Evolutionary conservation across 208 protist species (phyloP), one percentile per base, ranked within the genome.

Genomic region (Strigomonas culicis): DNA sequence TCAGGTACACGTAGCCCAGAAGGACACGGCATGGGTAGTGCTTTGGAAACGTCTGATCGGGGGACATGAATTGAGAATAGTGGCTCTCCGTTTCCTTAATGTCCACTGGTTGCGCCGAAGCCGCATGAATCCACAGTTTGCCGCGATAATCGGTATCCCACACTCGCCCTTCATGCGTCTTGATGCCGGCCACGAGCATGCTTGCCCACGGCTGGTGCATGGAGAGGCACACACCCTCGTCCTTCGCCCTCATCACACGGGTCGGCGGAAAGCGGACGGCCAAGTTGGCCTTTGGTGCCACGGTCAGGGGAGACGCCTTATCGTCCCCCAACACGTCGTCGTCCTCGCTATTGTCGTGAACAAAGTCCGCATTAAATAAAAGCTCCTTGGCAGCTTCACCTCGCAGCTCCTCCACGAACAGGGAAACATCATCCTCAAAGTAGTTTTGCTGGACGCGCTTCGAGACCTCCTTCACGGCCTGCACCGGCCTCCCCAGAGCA

Each of bases 141-240:
- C 94, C 94, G n/a, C 93, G 81, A 74, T 95, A 94, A 60, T 84
- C 61, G 0, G 85, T 88, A 32, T 30, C 47, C 93, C 94, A 98
- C 44, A 78, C 69, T 21, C 93, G 82, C 4, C 94, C 94, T 73
- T 98, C 93, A 59, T 96, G 88, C 13, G 58, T 77, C 70, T 98
- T 98, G 59, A 98, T 96, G 32, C 93, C 94, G 4, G 77, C 75
- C 27, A 98, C 88, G 22, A 98, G 75, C 46, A 98, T 74, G 39
- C 80, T 88, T 6, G 90, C 91, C 90, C 91, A 98, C 43, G 94
- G 94, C 72, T 98, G 94, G 64, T 98, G 94, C 92, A 98, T 97
- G 2, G 84, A 94, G 4, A 97, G 59, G 56, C 89, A 96, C 39
- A 95, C 68, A 47, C 90, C 86, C 22, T 90, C 78, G 75, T 97